Evolutionary conservation across 2,329 filamentous ascomycete species (phyloP), one percentile per base, ranked within the genome.

Genomic region (Hawksworthiomyces lignivorus): DNA sequence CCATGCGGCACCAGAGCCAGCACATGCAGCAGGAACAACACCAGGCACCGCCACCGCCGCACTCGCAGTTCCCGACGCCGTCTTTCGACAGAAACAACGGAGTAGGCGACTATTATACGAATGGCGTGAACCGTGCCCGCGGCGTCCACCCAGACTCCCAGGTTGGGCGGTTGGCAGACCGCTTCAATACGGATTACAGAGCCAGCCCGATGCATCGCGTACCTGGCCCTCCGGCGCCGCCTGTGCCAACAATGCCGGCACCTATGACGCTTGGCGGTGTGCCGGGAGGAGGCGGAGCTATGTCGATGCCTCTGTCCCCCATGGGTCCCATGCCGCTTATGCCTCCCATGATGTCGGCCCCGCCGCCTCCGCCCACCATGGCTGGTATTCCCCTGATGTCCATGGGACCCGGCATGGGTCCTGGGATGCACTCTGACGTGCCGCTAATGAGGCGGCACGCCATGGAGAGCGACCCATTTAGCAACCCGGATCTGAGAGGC

Each of bases 161-260:
- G 53, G 70, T 75, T 43, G 64, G 66, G 33, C 67, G 72, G 18
- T 62, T 73, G 9, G 72, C 70, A 4, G 69, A 70, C 30, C 63
- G 73, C 9, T 69, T 75, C 46, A 60, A 56, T 20, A 60, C 69
- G 15, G 72, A 72, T 39, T 58, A 57, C 41, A 63, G 67, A 17
- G 58, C 60, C 29, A 58, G 46, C 44, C 57, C 54, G 17, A 48
- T 40, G 49, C 45, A 46, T 15, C 46, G 45, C 4, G 30, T 42
- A 37, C 31, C 38, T 5, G 36, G 29, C 22, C 42, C 33, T 18
- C 51, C 35, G 49, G 53, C 47, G 48, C 52, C n/a, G 46, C 42
- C 41, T n/a, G 54, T 31, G 30, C 54, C 42, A 12, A 39, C 44
- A 12, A 41, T 44, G 26, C 14, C 42, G 11, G 22, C 35, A 21